Base-by-base conservation (phyloP, 192 early-diverging fungal genomes). In the Entomortierella lignicola region DNA sequence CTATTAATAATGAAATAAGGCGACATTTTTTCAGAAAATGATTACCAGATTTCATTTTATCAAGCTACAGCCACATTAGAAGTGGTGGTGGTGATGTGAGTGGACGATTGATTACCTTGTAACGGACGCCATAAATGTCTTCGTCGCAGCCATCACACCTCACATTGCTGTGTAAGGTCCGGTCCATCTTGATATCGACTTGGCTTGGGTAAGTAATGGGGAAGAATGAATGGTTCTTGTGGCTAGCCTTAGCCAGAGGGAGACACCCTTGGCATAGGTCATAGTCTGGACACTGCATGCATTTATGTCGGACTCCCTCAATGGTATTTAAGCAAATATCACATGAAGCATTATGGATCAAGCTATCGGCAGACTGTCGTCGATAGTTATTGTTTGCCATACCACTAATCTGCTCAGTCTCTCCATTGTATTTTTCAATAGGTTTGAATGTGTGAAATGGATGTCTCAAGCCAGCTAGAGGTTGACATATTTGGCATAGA, bases 321-420 rank as follows among this genome's bases (percentile, higher is more conserved):
- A 93, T 88, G 4, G 67, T 29, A 31, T 71, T 85, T 37, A 79
- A 69, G 77, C 91, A 92, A 54, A 85, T 73, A 70, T 91, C 87
- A 69, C 91, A 92, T n/a, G 67, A 66, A 11, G 82, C 81, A 4
- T 44, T 53, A 53, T 75, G 66, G 23, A 37, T 17, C 1, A 55
- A 17, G n/a, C n/a, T n/a, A n/a, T n/a, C n/a, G n/a, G n/a, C n/a
- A 2, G 12, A 43, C 5, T 27, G 13, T 8, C 32, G 42, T n/a
- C n/a, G n/a, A n/a, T n/a, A 17, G 15, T 23, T 23, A 37, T 37
- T 37, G 10, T 4, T 10, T 37, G 34, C 4, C 34, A 37, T 10
- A 10, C 10, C 34, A 37, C 5, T 4, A 37, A 37, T 37, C 34
- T 37, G 4, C 10, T 37, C 60, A 18, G n/a, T 20, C 18, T 34